These are phyloP conservation scores for Miscanthus lutarioriparius DNA, from an alignment of 176 grass and related monocot genomes.

Conservation along the genomic window DNA sequence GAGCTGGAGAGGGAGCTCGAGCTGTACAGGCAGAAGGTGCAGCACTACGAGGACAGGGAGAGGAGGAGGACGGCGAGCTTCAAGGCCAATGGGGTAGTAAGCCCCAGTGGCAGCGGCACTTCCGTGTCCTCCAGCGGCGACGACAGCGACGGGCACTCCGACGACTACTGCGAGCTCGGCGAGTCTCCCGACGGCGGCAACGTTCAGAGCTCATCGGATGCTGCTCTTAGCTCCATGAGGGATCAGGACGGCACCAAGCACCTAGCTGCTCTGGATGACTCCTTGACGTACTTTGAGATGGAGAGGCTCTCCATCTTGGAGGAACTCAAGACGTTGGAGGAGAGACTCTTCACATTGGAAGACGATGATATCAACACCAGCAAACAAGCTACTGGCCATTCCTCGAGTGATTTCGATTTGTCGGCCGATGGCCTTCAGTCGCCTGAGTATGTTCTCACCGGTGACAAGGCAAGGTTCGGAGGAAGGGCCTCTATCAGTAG, in stretches of 20 bases:
- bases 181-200: constrained; percentile 51
- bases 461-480: constrained; percentile 34
- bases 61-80: constrained; percentile 41
- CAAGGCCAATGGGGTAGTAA: constrained; percentile 33
- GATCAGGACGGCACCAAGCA: constrained; percentile 42
- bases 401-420: constrained; percentile 37
- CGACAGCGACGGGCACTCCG: constrained; percentile 48
- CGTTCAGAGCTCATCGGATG: constrained; percentile 33
- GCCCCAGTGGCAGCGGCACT: constrained; percentile 42
- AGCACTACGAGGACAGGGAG: constrained; percentile 64
- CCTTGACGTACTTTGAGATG: constrained; percentile 85
- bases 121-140: constrained; percentile 67
- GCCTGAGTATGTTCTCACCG: constrained; percentile 5
- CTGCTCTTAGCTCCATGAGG: not conserved
- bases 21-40: constrained; percentile 53
- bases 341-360: constrained; percentile 79
- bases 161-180: constrained; percentile 46
- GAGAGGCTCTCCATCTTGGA: constrained; percentile 93
- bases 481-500: constrained; percentile 41
- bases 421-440: constrained; percentile 24
- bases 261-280: constrained; percentile 64
- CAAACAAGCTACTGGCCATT: constrained; percentile 33
- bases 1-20: constrained; percentile 87
- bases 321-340: constrained; percentile 84
- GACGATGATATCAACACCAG: constrained; percentile 51